phyloP scores from a whole-genome alignment of 2,329 filamentous ascomycete species.

The Dactylellina cionopaga region DNA sequence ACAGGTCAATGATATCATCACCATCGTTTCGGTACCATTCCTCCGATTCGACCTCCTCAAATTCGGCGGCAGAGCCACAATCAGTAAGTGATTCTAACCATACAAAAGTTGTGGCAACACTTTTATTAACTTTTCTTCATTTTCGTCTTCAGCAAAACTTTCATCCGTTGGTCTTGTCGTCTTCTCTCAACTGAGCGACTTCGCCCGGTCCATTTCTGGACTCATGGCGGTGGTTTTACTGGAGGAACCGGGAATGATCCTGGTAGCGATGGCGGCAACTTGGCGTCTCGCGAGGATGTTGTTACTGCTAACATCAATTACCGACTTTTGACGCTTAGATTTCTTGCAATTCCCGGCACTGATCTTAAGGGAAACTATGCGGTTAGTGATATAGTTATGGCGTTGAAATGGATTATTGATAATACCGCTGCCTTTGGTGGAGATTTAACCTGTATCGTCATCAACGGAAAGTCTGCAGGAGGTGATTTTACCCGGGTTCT shows the following conservation, averaged over 20 bases:
- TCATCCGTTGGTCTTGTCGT: constrained; percentile 80
- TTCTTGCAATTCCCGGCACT: constrained; percentile 54
- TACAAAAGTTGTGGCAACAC: not conserved
- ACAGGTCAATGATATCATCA: constrained; percentile 79
- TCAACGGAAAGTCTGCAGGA: constrained; percentile 60
- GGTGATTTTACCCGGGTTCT: constrained; percentile 62
- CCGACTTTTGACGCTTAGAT: constrained; percentile 55
- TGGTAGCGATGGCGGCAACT: constrained; percentile 62
- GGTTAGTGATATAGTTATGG: constrained; percentile 61
- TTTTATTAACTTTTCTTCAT: too few species aligned
- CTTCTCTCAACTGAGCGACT: too few species aligned
- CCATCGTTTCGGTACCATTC: constrained; percentile 85
- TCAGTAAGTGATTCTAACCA: constrained; percentile 68
- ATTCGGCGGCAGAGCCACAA: constrained; percentile 85
- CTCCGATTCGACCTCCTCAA: constrained; percentile 79
- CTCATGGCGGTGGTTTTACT: constrained; percentile 63
- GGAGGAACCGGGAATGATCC: constrained; percentile 59
- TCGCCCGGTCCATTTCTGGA: constrained; percentile 64
- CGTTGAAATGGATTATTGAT: constrained; percentile 61
- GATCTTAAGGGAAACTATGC: constrained; percentile 62
- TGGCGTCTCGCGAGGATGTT: constrained; percentile 61
- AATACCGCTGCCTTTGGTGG: constrained; percentile 61
- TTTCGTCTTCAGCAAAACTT: constrained; percentile 84
- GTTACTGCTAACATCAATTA: constrained; percentile 65
- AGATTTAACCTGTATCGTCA: constrained; percentile 59